Evolutionary conservation across 2,329 filamentous ascomycete species (phyloP).

Genomic region (Fusarium stilboides): DNA sequence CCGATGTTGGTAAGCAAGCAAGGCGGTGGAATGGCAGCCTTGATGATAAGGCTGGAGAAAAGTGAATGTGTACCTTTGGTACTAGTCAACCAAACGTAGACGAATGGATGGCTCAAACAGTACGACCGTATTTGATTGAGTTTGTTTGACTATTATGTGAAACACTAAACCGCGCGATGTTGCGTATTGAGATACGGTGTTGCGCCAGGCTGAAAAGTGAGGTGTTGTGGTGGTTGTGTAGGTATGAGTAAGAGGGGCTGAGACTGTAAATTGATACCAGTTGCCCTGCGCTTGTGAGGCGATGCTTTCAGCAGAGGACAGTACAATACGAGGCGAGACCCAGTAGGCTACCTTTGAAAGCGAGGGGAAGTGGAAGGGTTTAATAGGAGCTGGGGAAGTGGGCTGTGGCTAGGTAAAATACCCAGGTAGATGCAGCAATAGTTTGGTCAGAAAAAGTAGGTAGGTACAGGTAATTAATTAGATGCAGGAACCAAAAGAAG

Average conservation of each 20-base stretch:
- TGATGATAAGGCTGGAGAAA: constrained; percentile 30
- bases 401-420: constrained; percentile 38
- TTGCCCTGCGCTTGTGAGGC: constrained; percentile 35
- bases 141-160: constrained; percentile 37
- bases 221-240: constrained; percentile 37
- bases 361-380: constrained; percentile 32
- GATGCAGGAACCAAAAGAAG: constrained; percentile 42
- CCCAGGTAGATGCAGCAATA: constrained; percentile 28
- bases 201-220: constrained; percentile 43
- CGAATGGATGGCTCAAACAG: constrained; percentile 33
- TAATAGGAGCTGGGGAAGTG: constrained; percentile 41
- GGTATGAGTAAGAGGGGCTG: constrained; percentile 38
- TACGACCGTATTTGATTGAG: constrained; percentile 18
- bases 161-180: constrained; percentile 34
- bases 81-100: constrained; percentile 43
- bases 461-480: constrained; percentile 29
- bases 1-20: constrained; percentile 48
- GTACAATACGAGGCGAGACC: constrained; percentile 13
- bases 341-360: constrained; percentile 4
- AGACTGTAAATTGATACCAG: constrained; percentile 22
- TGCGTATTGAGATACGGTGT: constrained; percentile 38
- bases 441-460: constrained; percentile 18
- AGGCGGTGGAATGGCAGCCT: constrained; percentile 30
- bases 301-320: constrained; percentile 32
- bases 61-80: constrained; percentile 47